Conservation (phyloP, 2,329 filamentous ascomycete species). For the Sporothrix protearum region DNA sequence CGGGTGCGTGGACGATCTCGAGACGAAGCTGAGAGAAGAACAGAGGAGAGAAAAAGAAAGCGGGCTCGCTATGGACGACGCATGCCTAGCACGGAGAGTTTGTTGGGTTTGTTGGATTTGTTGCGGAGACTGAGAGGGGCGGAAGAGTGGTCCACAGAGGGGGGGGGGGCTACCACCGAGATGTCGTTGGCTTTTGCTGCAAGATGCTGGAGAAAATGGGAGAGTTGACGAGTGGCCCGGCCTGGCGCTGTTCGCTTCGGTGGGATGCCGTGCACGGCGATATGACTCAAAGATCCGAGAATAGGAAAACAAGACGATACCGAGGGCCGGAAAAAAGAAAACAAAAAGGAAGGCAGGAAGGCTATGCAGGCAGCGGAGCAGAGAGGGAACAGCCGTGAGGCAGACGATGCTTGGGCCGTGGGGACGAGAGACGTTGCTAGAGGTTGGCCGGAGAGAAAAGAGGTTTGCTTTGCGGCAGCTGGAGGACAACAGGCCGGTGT, state of each 20-base stretch:
- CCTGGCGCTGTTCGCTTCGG: background rate
- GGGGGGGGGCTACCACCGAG: background rate
- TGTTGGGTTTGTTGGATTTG: constrained; percentile 8
- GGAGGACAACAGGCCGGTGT: background rate
- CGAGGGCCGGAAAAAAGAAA: background rate
- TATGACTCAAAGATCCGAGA: background rate
- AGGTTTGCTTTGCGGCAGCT: background rate
- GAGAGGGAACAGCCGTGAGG: background rate
- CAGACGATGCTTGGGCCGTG: constrained; percentile 7
- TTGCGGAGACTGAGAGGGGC: constrained; percentile 4
- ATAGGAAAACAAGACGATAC: background rate
- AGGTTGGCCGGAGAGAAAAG: background rate
- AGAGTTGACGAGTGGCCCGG: background rate
- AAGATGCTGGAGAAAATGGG: background rate
- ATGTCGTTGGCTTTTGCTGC: background rate
- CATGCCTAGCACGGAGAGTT: constrained; percentile 24
- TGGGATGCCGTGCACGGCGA: background rate
- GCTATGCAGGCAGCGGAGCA: background rate
- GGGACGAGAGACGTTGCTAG: background rate
- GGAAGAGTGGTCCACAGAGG: background rate
- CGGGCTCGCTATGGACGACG: constrained; percentile 24
- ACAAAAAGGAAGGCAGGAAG: background rate
- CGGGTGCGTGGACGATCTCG: background rate
- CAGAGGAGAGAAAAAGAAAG: background rate
- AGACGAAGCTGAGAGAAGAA: constrained; percentile 3